Evolutionary conservation across 108 stramenopile genomes (phyloP).

Genomic region (Nitzschia sp.): DNA sequence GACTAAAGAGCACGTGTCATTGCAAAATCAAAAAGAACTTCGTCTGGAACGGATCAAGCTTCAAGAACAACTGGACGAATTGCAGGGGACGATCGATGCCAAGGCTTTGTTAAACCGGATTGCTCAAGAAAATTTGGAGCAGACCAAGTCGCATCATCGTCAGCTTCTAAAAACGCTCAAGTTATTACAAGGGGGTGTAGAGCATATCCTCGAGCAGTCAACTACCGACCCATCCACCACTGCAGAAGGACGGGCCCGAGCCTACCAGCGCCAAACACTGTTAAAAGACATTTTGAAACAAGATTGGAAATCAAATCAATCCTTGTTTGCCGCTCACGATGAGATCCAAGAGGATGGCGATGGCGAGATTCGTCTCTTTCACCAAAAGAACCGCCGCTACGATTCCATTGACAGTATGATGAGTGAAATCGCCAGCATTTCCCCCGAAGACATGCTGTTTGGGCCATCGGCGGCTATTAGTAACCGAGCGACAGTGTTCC

Average conservation of each 20-base stretch:
- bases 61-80: constrained; percentile 7
- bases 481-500: background rate
- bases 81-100: constrained; percentile 4
- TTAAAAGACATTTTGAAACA: background rate
- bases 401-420: constrained; percentile 19
- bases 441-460: background rate
- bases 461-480: background rate
- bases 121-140: constrained; percentile 5
- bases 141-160: constrained; percentile 2
- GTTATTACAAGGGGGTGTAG: constrained; percentile 19
- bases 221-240: background rate
- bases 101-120: background rate
- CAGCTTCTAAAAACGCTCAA: constrained; percentile 10
- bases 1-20: background rate
- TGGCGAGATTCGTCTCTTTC: background rate
- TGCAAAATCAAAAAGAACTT: constrained; percentile 14
- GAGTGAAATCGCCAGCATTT: background rate
- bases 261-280: background rate
- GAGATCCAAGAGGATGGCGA: background rate
- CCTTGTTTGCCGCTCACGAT: background rate
- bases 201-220: constrained; percentile 11
- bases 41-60: constrained; percentile 6
- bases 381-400: constrained; percentile 10
- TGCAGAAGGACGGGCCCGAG: background rate
- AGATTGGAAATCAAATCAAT: constrained; percentile 1